Evolutionary conservation across 2,329 filamentous ascomycete genomes (phyloP).

Genomic region (Aspergillus tanneri): DNA sequence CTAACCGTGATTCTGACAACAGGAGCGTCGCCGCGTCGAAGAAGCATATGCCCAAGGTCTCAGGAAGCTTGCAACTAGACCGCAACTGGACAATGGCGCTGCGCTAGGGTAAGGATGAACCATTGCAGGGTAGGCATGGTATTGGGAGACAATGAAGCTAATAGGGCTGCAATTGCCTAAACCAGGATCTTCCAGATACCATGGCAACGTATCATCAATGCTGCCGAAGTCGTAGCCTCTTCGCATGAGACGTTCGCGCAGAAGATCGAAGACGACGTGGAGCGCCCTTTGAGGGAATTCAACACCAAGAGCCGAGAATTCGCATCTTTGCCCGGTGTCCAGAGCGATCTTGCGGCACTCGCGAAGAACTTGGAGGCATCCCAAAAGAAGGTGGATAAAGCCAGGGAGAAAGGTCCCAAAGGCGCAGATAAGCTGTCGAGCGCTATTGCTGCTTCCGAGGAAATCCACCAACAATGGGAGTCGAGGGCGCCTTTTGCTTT

Average conservation of each 20-base stretch:
- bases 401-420: constrained; percentile 74
- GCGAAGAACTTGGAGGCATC: constrained; percentile 83
- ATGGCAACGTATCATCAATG: constrained; percentile 82
- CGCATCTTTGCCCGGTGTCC: constrained; percentile 75
- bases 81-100: constrained; percentile 69
- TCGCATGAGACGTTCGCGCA: constrained; percentile 79
- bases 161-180: constrained; percentile 18
- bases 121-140: too few species aligned
- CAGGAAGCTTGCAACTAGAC: constrained; percentile 74
- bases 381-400: constrained; percentile 81
- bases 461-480: constrained; percentile 83
- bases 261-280: constrained; percentile 85
- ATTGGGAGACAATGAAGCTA: not conserved
- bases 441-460: constrained; percentile 71
- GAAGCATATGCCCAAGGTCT: constrained; percentile 82
- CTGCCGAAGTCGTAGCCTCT: constrained; percentile 75
- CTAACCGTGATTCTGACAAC: constrained; percentile 17
- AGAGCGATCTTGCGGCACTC: constrained; percentile 74
- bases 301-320: constrained; percentile 70
- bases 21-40: constrained; percentile 92
- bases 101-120: constrained; percentile 74
- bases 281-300: constrained; percentile 77
- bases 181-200: constrained; percentile 81
- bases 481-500: constrained; percentile 93
- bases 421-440: constrained; percentile 70